Percentiles rank a stretch among this genome's conserved stretches.
phyloP scores from a whole-genome alignment of 257 asterid species.

The Rauvolfia tetraphylla region DNA sequence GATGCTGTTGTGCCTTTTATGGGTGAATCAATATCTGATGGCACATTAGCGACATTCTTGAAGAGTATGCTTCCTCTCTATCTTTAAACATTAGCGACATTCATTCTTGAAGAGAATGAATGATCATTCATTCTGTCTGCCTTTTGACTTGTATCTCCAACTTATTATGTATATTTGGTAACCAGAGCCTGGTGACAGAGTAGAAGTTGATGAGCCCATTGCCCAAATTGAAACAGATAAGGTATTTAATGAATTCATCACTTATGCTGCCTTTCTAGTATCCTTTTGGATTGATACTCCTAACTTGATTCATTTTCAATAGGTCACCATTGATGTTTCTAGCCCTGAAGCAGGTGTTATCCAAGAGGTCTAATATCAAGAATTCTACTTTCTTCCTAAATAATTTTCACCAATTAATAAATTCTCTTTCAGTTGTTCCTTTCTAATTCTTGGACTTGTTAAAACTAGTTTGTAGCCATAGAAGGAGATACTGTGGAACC shows the following conservation, averaged over 20 bases:
- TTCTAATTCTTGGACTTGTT: constrained; percentile 8
- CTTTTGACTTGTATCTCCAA: neutral
- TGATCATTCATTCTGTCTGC: constrained; percentile 1
- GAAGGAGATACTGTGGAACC: constrained; percentile 98
- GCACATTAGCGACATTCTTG: constrained; percentile 79
- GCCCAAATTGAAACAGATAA: constrained; percentile 99
- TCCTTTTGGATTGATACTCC: constrained; percentile 6
- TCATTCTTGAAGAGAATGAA: too few relatives aligned
- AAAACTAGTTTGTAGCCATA: constrained; percentile 66
- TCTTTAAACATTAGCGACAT: neutral
- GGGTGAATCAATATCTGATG: constrained; percentile 97
- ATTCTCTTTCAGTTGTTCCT: constrained; percentile 14
- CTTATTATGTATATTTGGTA: constrained; percentile 14
- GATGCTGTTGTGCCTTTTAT: constrained; percentile 94
- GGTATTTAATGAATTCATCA: constrained; percentile 38
- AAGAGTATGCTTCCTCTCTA: constrained; percentile 51
- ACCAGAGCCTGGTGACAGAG: constrained; percentile 88
- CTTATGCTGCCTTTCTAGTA: neutral
- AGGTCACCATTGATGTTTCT: constrained; percentile 97
- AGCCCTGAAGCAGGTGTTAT: constrained; percentile 99
- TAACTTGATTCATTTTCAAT: constrained; percentile 25
- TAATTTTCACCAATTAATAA: neutral
- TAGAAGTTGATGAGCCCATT: constrained; percentile 83
- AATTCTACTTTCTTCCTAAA: neutral
- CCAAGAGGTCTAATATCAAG: constrained; percentile 54